Base-by-base conservation (phyloP, 352 stramenopile species). In the Globisporangium cylindrosporum region DNA sequence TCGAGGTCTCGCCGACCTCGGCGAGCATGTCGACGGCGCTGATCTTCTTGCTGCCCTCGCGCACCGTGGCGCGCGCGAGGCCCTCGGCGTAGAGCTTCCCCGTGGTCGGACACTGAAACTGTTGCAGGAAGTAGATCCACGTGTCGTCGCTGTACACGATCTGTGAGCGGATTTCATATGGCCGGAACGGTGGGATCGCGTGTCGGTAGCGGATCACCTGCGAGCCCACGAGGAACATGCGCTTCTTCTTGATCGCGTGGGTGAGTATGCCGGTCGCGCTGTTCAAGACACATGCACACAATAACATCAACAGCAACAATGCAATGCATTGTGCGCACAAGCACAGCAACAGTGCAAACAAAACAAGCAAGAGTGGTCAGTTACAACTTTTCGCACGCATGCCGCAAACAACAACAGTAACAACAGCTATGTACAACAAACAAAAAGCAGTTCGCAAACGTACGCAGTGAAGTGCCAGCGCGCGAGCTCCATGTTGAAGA, bases 401-500 rank as follows among this genome's bases (percentile, higher is more conserved):
- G 15, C 41, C 5, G 15, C 41, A 49, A n/a, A 22, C 41, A 49
- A 49, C 41, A 49, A 48, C 4, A 48, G 18, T 3, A 46, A 18
- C 38, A 46, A 46, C 36, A 43, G 18, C 27, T 29, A 48, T 2
- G 41, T 15, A 48, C 34, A 57, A 29, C 53, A 59, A 34, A 14
- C 53, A 59, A 64, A 6, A 57, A 64, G 25, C 25, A 25, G 48
- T 9, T 12, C 4, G 64, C 4, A 29, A 20, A 48, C 78, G 64
- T 77, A 94, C 87, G 80, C 86, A 3, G 72, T 82, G 43, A 92
- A 83, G 62, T 94, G 83, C 89, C 89, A 96, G 18, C 89, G 87
- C 38, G 89, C 89, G 27, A 96, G 85, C 71, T 96, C 89, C 77
- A 89, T 93, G 68, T 76, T 86, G 79, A 88, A 95, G 51, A 95